Base-by-base conservation (phyloP, 2,329 filamentous ascomycete genomes). In the Fonsecaea multimorphosa region DNA sequence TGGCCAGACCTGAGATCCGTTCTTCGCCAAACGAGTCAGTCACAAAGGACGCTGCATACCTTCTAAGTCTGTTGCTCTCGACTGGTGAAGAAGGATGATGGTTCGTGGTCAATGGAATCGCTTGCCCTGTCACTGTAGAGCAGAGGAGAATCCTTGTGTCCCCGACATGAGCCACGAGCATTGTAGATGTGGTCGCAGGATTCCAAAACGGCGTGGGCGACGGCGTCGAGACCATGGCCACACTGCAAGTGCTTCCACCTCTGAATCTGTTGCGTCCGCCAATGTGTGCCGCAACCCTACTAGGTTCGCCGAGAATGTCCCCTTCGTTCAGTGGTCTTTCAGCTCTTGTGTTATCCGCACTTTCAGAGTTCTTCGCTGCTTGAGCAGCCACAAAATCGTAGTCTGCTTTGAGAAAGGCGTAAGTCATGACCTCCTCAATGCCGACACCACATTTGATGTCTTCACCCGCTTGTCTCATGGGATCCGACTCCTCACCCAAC, bases 11-110 rank as follows among this genome's bases (percentile, higher is more conserved):
- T 14, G 89, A 89, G 78, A 99, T 95, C 72, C 95, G 92, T 79
- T 98, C 93, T 79, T 99, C 95, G 74, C 95, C 95, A 77, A 99
- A 99, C 36, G 92, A 96, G 79, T 99, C 95, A 0, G 94, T 95
- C 19, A 97, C 90, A 76, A 98, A 94, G 2, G 90, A 89, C 32
- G 91, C 87, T 1, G 93, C 91, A 76, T 93, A 98, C 56, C 93
- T 89, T 52, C 93, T 90, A 27, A 99, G 85, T 7, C 95, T 87
- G 49, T 87, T 89, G 9, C 90, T 89, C 81, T 99, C 95, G 62
- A 88, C 84, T 0, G 95, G 95, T 3, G 91, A 87, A n/a, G 89
- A 91, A 0, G 95, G 94, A 76, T 97, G 95, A 78, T 99, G 95
- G 76, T 97, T 92, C 22, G 90, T 92, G 0, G 95, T 98, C 40